phyloP scores from a whole-genome alignment of 805 yeast species.

The Teunomyces aglyptinius region DNA sequence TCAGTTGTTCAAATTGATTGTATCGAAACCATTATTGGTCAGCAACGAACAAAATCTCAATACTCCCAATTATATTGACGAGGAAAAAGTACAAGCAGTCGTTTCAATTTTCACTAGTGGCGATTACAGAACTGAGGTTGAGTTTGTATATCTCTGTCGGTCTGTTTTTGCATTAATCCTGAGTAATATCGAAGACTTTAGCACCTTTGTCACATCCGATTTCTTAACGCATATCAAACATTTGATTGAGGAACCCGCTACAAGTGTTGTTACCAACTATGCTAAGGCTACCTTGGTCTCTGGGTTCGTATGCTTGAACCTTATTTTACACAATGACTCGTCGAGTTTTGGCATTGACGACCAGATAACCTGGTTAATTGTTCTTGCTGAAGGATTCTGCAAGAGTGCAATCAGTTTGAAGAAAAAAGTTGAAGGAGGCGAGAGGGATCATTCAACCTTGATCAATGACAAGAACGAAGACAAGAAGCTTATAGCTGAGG shows the following conservation, averaged over 20 bases:
- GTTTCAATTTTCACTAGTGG: conserved; percentile 30
- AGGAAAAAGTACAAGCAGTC: conserved; percentile 33
- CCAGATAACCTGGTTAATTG: conserved; percentile 41
- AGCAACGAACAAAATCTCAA: conserved; percentile 37
- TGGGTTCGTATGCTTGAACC: conserved; percentile 37
- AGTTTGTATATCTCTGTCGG: conserved; percentile 40
- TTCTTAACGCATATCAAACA: conserved; percentile 24
- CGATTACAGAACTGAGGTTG: conserved; percentile 38
- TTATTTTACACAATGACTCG: conserved; percentile 47
- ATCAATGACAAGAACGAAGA: conserved; percentile 35
- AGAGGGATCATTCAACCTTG: conserved; percentile 41
- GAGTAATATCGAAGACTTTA: conserved; percentile 53
- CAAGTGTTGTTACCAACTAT: conserved; percentile 31
- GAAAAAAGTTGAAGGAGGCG: conserved; percentile 38
- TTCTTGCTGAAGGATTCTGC: conserved; percentile 40
- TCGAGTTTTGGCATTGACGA: conserved; percentile 52
- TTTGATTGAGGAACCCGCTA: conserved; percentile 36
- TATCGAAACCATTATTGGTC: conserved; percentile 38
- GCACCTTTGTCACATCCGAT: conserved; percentile 33
- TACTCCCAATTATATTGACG: conserved; percentile 36
- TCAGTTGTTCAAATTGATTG: conserved; percentile 48
- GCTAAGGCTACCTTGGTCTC: conserved; percentile 38
- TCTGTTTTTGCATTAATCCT: conserved; percentile 42
- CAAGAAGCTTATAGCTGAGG: conserved; percentile 34
- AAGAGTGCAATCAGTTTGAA: conserved; percentile 29